Percentiles rank a stretch among this genome's conserved stretches.
Evolutionary conservation across 1,284 basidiomycete species (phyloP).

Genomic region (Tranzscheliella williamsii): DNA sequence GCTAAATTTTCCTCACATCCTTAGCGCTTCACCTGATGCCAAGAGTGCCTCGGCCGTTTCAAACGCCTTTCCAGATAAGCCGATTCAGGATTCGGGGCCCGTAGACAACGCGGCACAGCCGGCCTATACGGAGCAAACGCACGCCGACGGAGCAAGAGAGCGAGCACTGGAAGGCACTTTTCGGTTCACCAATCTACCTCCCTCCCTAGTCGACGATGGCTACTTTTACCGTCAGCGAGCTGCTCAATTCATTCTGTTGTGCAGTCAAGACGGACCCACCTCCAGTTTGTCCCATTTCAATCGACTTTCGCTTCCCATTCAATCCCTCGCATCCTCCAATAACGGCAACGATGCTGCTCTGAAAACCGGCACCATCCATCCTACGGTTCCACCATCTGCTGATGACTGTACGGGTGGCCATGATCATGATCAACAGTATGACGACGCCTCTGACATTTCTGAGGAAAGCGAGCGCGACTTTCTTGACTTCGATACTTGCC

Average conservation of each 20-base stretch:
- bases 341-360: neutral
- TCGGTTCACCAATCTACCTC: conserved; percentile 13
- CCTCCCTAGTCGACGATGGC: conserved; percentile 22
- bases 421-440: neutral
- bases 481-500: conserved; percentile 27
- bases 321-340: neutral
- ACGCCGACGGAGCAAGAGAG: neutral
- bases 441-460: conserved; percentile 3
- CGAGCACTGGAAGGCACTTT: conserved; percentile 3
- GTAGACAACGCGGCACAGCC: neutral
- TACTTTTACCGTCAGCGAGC: conserved; percentile 29
- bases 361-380: neutral
- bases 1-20: neutral
- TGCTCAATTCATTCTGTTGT: conserved; percentile 29
- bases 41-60: neutral
- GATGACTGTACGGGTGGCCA: neutral
- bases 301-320: conserved; percentile 9
- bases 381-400: neutral
- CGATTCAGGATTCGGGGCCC: neutral
- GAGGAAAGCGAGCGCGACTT: conserved; percentile 13
- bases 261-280: conserved; percentile 15
- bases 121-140: neutral
- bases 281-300: conserved; percentile 6
- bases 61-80: too few relatives aligned
- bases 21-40: neutral